Base-by-base conservation (phyloP, 163 green algal genomes). In the Scenedesmus sp. region DNA sequence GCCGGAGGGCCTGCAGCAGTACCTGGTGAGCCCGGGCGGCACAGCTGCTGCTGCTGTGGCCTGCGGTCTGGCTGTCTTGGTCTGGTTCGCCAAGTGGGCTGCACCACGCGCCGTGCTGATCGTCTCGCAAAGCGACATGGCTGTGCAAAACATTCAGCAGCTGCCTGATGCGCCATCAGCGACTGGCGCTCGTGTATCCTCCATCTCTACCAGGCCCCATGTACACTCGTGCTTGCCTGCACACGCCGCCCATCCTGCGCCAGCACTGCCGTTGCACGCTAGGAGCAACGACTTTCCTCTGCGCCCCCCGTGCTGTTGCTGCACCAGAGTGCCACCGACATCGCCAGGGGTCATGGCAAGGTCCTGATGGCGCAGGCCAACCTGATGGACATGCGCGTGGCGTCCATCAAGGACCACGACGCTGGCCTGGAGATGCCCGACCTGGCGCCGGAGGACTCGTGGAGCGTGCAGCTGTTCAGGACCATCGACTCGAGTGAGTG, bases 381-480 rank as follows among this genome's bases (percentile, higher is more conserved):
- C 35, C 40, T 76, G 65, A 76, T 6, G 30, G 65, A 76, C 65
- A 76, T 91, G 51, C 56, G 42, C 13, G 20, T 91, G 56, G 20
- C 65, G 30, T 51, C 79, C 40, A 91, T 91, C 68, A 85, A 86
- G 81, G 30, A 33, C 2, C 44, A 59, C n/a, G 81, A 92, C 46
- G 1, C 65, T 16, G 35, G 26, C 7, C 44, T 92, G 37, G 46
- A 82, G 22, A 12, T 92, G 88, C 35, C 81, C 2, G 88, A 68
- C 33, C 7, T 84, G 22, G 2, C 42, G 22, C 33, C 44, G 30
- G 61, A n/a, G 20, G 88, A 88, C 22, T 40, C 22, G 22, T 92
- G 88, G 88, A 72, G 65, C 24, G 88, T 92, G 65, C 88, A 92
- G 81, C 56, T 92, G 30, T 89, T 92, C 88, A 88, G 88, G 81